Evolutionary conservation across 148 eudicot genomes (phyloP), one percentile per base, ranked within the genome.

Genomic region (Nepenthes gracilis): DNA sequence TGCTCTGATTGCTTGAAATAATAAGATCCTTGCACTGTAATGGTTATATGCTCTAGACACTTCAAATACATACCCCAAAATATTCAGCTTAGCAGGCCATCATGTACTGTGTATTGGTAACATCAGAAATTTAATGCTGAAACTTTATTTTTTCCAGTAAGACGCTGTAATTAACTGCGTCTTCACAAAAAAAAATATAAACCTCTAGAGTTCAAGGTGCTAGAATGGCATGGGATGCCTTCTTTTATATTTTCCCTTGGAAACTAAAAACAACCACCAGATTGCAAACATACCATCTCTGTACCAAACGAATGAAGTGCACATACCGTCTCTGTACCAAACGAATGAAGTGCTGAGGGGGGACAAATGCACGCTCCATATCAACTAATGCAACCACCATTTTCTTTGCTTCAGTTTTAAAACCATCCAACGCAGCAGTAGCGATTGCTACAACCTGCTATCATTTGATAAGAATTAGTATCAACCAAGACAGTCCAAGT

Each of bases 281-380:
- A 10, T 49, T 6, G 13, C 23, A 47, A 70, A 47, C 87, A 61
- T 86, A 93, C 99, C 99, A 74, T 78, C 99, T 84, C 80, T 93
- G 99, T 54, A 93, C 95, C 80, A 93, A 67, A 75, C 99, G 99
- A 70, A 93, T 88, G 62, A 93, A 93, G 65, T 93, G 99, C 50
- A n/a, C n/a, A 61, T 86, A 93, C 99, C 99, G 75, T 78, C 99
- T 84, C 80, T 93, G 99, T 54, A 93, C 95, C 80, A 93, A 67
- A 75, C 99, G 99, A 70, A 93, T 88, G 62, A 93, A 93, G 65
- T 93, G 99, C 50, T 93, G 99, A 36, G 99, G 99, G 50, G 99
- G 99, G 58, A 93, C 99, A 83, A 86, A 93, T 43, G 85, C 99
- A 64, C 99, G 95, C 77, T 93, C 99, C 99, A 93, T 93, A 68